Percentiles rank a stretch among this genome's conserved stretches.
phyloP scores from a whole-genome alignment of 2,329 filamentous ascomycete genomes.

The Emergomyces orientalis region DNA sequence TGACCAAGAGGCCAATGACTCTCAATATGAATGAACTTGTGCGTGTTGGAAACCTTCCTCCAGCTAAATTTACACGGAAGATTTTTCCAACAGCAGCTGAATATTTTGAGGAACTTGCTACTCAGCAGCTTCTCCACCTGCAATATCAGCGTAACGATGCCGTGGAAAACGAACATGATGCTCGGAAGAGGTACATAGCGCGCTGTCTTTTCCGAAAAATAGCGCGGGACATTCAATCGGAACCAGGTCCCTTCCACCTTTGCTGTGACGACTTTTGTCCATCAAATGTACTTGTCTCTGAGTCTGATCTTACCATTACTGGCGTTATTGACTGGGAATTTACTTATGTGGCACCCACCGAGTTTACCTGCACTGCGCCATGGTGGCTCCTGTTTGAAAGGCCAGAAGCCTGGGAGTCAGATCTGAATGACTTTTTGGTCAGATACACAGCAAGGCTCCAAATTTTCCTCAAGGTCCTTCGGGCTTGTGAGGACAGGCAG shows the following conservation, averaged over 20 bases:
- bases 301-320: slow-evolving; percentile 15
- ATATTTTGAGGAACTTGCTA: slow-evolving; percentile 9
- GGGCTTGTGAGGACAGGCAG: slow-evolving; percentile 16
- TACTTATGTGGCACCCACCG: slow-evolving; percentile 17
- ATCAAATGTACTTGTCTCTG: slow-evolving; percentile 26
- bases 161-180: slow-evolving; percentile 31
- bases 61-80: slow-evolving; percentile 4
- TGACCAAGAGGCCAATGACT: slow-evolving; percentile 12
- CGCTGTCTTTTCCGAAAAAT: slow-evolving; percentile 35
- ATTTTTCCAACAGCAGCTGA: slow-evolving; percentile 4
- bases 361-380: slow-evolving; percentile 17
- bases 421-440: slow-evolving; percentile 18
- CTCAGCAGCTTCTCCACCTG: slow-evolving; percentile 20
- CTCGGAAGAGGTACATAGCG: slow-evolving; percentile 36
- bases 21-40: slow-evolving; percentile 15
- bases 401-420: slow-evolving; percentile 15
- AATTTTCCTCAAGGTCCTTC: slow-evolving; percentile 20
- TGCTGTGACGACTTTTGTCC: slow-evolving; percentile 30
- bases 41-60: slow-evolving; percentile 12
- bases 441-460: slow-evolving; percentile 20
- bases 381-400: slow-evolving; percentile 20
- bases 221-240: slow-evolving; percentile 13
- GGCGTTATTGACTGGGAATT: slow-evolving; percentile 26
- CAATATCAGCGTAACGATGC: slow-evolving; percentile 37
- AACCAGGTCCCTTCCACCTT: slow-evolving; percentile 20